Conservation (phyloP, 1,139 yeast species). For the Suhomyces yuchorum region DNA sequence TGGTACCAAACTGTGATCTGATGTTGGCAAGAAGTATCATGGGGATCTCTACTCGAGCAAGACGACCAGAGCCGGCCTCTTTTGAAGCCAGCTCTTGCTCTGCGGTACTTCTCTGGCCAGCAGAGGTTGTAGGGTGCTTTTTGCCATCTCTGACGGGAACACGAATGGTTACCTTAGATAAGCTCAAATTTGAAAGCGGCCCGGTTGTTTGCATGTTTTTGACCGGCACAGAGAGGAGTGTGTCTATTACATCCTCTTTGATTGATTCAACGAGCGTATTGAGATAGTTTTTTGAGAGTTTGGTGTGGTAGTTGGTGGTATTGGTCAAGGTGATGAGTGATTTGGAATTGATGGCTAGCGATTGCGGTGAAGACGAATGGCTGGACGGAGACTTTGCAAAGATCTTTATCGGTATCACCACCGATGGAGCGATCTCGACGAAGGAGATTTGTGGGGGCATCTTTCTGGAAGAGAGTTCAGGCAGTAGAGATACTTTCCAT, state of each 20-base stretch:
- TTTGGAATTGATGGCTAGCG: conserved; percentile 21
- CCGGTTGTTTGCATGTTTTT: conserved; percentile 10
- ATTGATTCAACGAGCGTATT: conserved; percentile 16
- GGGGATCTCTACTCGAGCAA: conserved; percentile 11
- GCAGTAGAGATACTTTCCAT: too few species aligned
- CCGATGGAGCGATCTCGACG: conserved; percentile 12
- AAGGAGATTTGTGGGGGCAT: conserved; percentile 25
- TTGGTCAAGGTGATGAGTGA: conserved; percentile 21
- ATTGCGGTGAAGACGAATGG: conserved; percentile 2
- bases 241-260: conserved; percentile 10
- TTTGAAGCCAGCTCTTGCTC: background rate
- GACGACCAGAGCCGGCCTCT: background rate
- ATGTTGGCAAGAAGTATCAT: conserved; percentile 8
- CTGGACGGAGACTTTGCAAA: conserved; percentile 15
- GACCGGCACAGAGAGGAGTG: conserved; percentile 13
- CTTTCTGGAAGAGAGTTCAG: background rate
- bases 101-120: background rate
- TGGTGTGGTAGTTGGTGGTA: conserved; percentile 18
- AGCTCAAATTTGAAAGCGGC: conserved; percentile 3
- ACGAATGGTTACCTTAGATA: conserved; percentile 4
- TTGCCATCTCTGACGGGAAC: conserved; percentile 2
- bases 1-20: conserved; percentile 4
- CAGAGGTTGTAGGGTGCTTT: background rate
- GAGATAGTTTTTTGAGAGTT: conserved; percentile 20
- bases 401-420: conserved; percentile 19